A percentile compares a stretch with the other conserved stretches of the same genome.
Evolutionary conservation across 805 yeast genomes (phyloP).

Genomic region (Ogataea populi-albae): DNA sequence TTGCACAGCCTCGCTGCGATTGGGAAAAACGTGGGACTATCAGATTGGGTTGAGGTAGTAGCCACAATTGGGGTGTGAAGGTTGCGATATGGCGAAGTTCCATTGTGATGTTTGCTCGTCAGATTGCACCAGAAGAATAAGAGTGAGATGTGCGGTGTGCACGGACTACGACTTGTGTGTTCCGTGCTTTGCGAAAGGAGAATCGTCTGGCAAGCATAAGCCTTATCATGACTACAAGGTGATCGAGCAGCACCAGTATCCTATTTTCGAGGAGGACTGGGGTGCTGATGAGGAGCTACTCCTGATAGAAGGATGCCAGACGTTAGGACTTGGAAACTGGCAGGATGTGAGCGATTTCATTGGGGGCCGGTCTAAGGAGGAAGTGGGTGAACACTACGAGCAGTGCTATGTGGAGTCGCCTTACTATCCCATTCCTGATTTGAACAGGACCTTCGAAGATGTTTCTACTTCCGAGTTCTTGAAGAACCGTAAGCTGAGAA

Average conservation of each 20-base stretch:
- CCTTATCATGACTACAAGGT: conserved; percentile 93
- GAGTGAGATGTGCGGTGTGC: conserved; percentile 90
- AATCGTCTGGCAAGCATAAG: conserved; percentile 76
- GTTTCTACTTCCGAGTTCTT: conserved; percentile 70
- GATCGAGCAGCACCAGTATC: conserved; percentile 92
- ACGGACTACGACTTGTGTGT: conserved; percentile 96
- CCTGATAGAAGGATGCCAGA: conserved; percentile 87
- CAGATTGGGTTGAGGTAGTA: too few species aligned
- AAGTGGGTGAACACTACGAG: conserved; percentile 81
- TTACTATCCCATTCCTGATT: conserved; percentile 86
- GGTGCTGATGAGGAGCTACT: conserved; percentile 97
- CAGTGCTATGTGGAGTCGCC: conserved; percentile 64
- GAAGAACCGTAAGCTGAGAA: conserved; percentile 60
- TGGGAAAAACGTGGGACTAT: too few species aligned
- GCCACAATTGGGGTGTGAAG: too few species aligned
- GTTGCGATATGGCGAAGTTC: conserved; percentile 56
- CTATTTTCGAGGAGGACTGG: conserved; percentile 88
- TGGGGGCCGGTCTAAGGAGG: conserved; percentile 89
- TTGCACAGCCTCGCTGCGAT: too few species aligned
- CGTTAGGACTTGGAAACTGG: conserved; percentile 94
- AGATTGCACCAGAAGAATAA: conserved; percentile 88
- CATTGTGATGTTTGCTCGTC: conserved; percentile 97
- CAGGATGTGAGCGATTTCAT: conserved; percentile 96
- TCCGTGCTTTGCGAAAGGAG: conserved; percentile 90
- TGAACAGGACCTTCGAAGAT: conserved; percentile 63